Evolutionary conservation across 495 filamentous ascomycete species (phyloP).

Genomic region (Glutinoglossum americanum): DNA sequence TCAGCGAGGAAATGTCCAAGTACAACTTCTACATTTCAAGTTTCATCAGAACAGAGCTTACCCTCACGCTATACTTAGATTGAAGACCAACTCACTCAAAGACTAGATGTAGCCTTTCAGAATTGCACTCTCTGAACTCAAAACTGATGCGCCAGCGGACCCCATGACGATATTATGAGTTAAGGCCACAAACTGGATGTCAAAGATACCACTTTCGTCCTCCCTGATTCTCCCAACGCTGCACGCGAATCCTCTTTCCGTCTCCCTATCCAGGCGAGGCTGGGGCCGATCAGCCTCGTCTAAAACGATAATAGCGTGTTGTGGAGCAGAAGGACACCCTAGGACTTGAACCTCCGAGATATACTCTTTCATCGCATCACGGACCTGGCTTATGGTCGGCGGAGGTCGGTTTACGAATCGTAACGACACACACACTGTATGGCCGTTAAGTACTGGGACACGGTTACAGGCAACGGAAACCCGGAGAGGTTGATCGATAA

Average conservation of each 20-base stretch:
- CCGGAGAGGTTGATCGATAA: conserved; percentile 39
- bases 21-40: not conserved
- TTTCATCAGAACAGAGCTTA: not conserved
- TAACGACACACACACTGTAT: conserved; percentile 64
- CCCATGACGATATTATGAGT: conserved; percentile 86
- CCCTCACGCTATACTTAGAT: not conserved
- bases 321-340: conserved; percentile 56
- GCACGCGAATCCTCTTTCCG: conserved; percentile 55
- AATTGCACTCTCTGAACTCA: conserved; percentile 84
- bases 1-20: not conserved
- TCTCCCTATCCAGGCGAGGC: conserved; percentile 57
- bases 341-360: conserved; percentile 51
- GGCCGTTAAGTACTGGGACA: conserved; percentile 65
- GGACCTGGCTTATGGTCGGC: conserved; percentile 42
- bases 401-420: conserved; percentile 37
- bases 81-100: not conserved
- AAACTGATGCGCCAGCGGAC: conserved; percentile 82
- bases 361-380: conserved; percentile 47
- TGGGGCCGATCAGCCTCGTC: conserved; percentile 66
- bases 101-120: conserved; percentile 63
- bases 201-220: conserved; percentile 55
- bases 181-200: conserved; percentile 63
- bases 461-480: conserved; percentile 68
- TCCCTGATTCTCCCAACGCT: conserved; percentile 60
- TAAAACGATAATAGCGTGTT: conserved; percentile 51